Conservation (phyloP, 2,329 filamentous ascomycete species). For the Lachnellula cervina region DNA sequence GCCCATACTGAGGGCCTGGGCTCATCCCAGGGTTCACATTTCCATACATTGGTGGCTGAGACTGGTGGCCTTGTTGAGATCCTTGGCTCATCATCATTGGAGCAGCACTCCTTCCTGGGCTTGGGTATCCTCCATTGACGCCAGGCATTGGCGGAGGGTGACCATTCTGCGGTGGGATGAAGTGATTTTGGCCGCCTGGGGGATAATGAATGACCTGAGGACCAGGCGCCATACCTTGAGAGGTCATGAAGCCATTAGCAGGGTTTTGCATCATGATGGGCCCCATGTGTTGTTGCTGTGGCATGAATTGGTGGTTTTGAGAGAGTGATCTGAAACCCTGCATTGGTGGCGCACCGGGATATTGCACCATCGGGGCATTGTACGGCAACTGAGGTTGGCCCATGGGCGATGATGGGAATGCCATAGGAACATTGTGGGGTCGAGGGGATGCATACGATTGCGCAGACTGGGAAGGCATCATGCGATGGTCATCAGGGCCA, state of each 20-base stretch:
- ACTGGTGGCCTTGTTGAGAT: constrained; percentile 79
- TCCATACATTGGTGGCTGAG: constrained; percentile 56
- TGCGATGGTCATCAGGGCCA: constrained; percentile 73
- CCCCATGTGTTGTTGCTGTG: constrained; percentile 67
- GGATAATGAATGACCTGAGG: constrained; percentile 87
- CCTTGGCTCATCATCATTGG: constrained; percentile 94
- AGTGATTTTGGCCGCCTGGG: constrained; percentile 57
- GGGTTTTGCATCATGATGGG: constrained; percentile 80
- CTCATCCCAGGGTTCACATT: constrained; percentile 67
- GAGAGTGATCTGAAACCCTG: constrained; percentile 67
- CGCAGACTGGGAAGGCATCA: constrained; percentile 80
- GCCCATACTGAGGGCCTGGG: constrained; percentile 54
- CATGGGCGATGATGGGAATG: constrained; percentile 67
- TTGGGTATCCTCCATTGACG: constrained; percentile 71
- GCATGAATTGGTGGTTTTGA: constrained; percentile 67
- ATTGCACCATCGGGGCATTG: constrained; percentile 65
- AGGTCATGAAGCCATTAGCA: constrained; percentile 67
- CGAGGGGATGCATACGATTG: constrained; percentile 85
- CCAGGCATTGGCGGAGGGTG: constrained; percentile 58
- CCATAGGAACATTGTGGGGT: constrained; percentile 63
- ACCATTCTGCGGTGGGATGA: constrained; percentile 54
- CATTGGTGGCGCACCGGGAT: constrained; percentile 65
- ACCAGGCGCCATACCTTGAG: constrained; percentile 62
- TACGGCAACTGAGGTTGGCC: constrained; percentile 67
- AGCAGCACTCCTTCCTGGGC: constrained; percentile 77